Evolutionary conservation across 2,329 filamentous ascomycete species (phyloP), one percentile per base, ranked within the genome.

Genomic region (Paradendryphiella salina): DNA sequence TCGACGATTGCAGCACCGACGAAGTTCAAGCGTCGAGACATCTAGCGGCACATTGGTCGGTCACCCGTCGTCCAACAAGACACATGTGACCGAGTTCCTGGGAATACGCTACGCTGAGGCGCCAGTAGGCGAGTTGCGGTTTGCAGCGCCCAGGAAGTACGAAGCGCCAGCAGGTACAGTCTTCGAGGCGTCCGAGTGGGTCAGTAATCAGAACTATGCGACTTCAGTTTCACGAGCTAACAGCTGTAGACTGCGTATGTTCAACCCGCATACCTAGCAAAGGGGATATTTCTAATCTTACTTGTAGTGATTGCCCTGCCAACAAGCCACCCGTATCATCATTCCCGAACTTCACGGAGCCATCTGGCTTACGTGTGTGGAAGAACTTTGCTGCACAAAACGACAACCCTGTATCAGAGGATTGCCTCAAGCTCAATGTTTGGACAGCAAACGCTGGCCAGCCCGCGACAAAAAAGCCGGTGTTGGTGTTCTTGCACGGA

Each of bases 91-190:
- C 9, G 68, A 74, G 26, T 75, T 71, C 32, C 48, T 74, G 14
- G 72, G 71, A 14, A 70, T 74, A 29, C 66, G 64, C 8, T 75
- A 70, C 44, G 72, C 69, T 1, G 57, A 67, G 50, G 61, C 70
- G 13, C 70, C 72, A 8, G 48, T 68, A 14, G 71, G 67, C 7
- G 54, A 65, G 23, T 54, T 73, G 21, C 62, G 71, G 31, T 74
- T 72, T 49, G 67, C 64, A 8, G 57, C 67, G 3, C 66, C 67
- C 3, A 60, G 67, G 46, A 60, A 52, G 37, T 67, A 63, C 50
- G 29, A 59, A 23, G 62, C 65, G 17, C 59, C 58, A 21, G 23
- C 29, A 44, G 64, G 56, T 15, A 54, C 54, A 7, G 46, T 67
- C 6, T 65, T 61, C 34, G 51, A 62, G 34, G 65, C 65, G 7